Evolutionary conservation across 257 asterid species (phyloP).

Genomic region (Jacaranda copaia): DNA sequence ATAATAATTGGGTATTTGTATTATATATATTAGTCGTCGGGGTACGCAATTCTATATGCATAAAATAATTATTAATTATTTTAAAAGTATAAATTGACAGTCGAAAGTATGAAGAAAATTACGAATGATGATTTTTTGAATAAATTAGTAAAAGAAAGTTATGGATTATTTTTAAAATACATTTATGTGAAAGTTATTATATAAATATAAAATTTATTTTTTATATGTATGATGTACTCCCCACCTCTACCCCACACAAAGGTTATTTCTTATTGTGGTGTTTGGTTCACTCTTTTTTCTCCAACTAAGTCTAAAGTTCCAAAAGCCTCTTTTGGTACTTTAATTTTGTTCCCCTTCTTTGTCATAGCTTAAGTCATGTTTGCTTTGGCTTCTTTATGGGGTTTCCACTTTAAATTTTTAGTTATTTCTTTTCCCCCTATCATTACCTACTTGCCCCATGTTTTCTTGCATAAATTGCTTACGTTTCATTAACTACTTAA

Average conservation of each 20-base stretch:
- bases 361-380: slow-evolving; percentile 48
- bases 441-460: slow-evolving; percentile 38
- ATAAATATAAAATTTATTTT: too few species aligned
- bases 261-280: slow-evolving; percentile 30
- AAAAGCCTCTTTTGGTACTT: slow-evolving; percentile 52
- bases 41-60: too few species aligned
- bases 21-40: too few species aligned
- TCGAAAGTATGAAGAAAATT: too few species aligned
- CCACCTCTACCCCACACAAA: slow-evolving; percentile 12
- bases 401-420: slow-evolving; percentile 35
- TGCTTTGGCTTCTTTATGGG: slow-evolving; percentile 43
- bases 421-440: slow-evolving; percentile 19
- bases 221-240: too few species aligned
- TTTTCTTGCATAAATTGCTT: slow-evolving; percentile 20
- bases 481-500: neutral
- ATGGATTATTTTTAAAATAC: too few species aligned
- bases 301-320: slow-evolving; percentile 43
- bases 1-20: slow-evolving; percentile 7
- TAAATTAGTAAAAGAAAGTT: too few species aligned
- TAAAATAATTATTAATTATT: too few species aligned
- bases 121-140: too few species aligned
- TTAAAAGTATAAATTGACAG: too few species aligned
- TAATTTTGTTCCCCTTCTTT: slow-evolving; percentile 35
- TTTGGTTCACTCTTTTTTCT: slow-evolving; percentile 47
- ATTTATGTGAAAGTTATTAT: too few species aligned